Evolutionary conservation across 1,284 basidiomycete genomes (phyloP).

Genomic region (Agroathelia rolfsii): DNA sequence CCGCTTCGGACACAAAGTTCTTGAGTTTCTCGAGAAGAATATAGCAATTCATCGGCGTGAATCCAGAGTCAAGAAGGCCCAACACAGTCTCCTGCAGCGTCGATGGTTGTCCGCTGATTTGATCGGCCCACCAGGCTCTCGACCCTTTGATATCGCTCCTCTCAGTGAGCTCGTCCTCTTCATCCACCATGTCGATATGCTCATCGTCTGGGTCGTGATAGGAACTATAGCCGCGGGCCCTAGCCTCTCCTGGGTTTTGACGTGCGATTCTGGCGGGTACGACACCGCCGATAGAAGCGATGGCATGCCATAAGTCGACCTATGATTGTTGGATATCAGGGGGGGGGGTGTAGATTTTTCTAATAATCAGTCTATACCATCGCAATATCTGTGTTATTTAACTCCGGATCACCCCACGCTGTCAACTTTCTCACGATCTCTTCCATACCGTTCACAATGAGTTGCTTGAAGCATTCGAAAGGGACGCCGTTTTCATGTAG

Average conservation of each 20-base stretch:
- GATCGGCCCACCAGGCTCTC: slow-evolving; percentile 27
- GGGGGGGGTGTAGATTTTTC: too few species aligned
- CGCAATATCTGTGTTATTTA: too few species aligned
- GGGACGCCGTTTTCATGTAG: slow-evolving; percentile 36
- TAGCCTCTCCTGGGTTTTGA: slow-evolving; percentile 21
- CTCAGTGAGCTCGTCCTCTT: slow-evolving; percentile 11
- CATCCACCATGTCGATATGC: slow-evolving; percentile 11
- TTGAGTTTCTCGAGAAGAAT: slow-evolving; percentile 27
- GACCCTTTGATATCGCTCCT: slow-evolving; percentile 22
- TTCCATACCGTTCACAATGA: slow-evolving; percentile 18
- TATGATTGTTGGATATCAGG: too few species aligned
- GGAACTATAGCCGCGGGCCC: slow-evolving; percentile 15
- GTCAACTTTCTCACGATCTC: slow-evolving; percentile 18
- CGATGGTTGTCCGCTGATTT: slow-evolving; percentile 30
- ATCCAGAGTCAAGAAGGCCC: slow-evolving; percentile 27
- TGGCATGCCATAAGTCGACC: slow-evolving; percentile 21
- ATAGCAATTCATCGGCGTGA: slow-evolving; percentile 22
- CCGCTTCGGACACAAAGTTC: slow-evolving; percentile 21
- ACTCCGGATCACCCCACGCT: slow-evolving; percentile 20
- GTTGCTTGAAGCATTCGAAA: slow-evolving; percentile 16
- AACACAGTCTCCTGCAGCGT: slow-evolving; percentile 30
- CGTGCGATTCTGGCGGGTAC: slow-evolving; percentile 21
- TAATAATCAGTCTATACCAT: too few species aligned
- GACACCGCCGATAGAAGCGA: slow-evolving; percentile 23
- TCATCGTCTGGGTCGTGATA: slow-evolving; percentile 16